Conservation (phyloP, 371 early-diverging fungal genomes). For the Rhizopus arrhizus region DNA sequence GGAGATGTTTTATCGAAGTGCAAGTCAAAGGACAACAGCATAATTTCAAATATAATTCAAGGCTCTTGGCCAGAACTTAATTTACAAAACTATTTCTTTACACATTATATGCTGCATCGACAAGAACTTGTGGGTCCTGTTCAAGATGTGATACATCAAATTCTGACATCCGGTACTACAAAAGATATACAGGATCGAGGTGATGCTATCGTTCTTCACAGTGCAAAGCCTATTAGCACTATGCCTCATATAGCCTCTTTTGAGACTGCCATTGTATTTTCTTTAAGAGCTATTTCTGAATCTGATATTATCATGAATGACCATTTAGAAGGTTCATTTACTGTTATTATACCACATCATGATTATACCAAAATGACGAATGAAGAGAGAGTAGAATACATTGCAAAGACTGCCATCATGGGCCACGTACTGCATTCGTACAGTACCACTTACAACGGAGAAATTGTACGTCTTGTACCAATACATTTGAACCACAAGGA, state of each 20-base stretch:
- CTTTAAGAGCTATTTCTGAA: neutral
- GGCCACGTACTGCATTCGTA: constrained; percentile 16
- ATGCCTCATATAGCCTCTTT: constrained; percentile 3
- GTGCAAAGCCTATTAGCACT: neutral
- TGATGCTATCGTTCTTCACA: neutral
- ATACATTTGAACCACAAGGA: constrained; percentile 23
- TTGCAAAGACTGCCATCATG: constrained; percentile 15
- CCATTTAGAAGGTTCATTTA: constrained; percentile 19
- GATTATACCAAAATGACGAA: neutral
- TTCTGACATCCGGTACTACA: neutral
- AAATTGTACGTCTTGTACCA: constrained; percentile 12
- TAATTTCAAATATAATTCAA: constrained; percentile 9
- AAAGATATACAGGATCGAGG: neutral
- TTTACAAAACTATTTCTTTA: constrained; percentile 23
- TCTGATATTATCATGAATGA: constrained; percentile 9
- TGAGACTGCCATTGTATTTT: constrained; percentile 15
- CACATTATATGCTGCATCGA: constrained; percentile 34
- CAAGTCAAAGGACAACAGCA: constrained; percentile 3
- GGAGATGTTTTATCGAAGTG: constrained; percentile 3
- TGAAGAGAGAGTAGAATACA: neutral
- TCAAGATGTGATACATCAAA: constrained; percentile 11
- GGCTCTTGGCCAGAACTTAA: constrained; percentile 22
- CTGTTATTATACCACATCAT: constrained; percentile 10
- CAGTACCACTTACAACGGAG: neutral
- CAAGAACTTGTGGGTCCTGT: constrained; percentile 35